Evolutionary conservation across 441 rosid species (phyloP).

Genomic region (Flueggea neowawraea): DNA sequence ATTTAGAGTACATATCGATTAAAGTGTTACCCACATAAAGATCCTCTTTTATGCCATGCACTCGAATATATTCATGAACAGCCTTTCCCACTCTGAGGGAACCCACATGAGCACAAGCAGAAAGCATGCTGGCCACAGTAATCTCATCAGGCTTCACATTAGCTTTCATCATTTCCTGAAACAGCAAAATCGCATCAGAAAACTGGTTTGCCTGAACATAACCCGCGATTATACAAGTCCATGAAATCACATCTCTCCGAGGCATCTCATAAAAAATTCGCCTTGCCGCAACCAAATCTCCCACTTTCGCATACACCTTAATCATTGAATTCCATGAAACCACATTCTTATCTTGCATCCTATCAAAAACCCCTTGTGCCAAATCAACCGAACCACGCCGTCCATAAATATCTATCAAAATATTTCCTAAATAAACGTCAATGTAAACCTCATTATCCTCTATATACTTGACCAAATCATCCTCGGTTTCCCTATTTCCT

Average conservation of each 20-base stretch:
- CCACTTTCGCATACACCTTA: conserved; percentile 21
- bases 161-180: conserved; percentile 24
- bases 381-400: conserved; percentile 38
- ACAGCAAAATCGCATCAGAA: conserved; percentile 38
- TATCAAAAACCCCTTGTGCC: conserved; percentile 36
- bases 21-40: conserved; percentile 45
- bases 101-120: conserved; percentile 61
- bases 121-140: conserved; percentile 45
- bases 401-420: conserved; percentile 53
- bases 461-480: conserved; percentile 39
- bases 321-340: conserved; percentile 59
- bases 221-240: conserved; percentile 50
- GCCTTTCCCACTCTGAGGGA: conserved; percentile 46
- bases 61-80: conserved; percentile 37
- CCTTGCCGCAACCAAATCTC: conserved; percentile 31
- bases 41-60: conserved; percentile 36
- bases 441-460: conserved; percentile 29
- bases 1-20: conserved; percentile 63
- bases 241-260: conserved; percentile 49
- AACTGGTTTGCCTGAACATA: conserved; percentile 34
- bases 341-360: conserved; percentile 38
- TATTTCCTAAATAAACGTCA: conserved; percentile 56
- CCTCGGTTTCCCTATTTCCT: conserved; percentile 20
- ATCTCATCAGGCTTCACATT: conserved; percentile 47
- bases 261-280: conserved; percentile 45